Percentiles rank a stretch among this genome's conserved stretches.
phyloP scores from a whole-genome alignment of 352 stramenopile species.

The Phytopythium oedochilum region DNA sequence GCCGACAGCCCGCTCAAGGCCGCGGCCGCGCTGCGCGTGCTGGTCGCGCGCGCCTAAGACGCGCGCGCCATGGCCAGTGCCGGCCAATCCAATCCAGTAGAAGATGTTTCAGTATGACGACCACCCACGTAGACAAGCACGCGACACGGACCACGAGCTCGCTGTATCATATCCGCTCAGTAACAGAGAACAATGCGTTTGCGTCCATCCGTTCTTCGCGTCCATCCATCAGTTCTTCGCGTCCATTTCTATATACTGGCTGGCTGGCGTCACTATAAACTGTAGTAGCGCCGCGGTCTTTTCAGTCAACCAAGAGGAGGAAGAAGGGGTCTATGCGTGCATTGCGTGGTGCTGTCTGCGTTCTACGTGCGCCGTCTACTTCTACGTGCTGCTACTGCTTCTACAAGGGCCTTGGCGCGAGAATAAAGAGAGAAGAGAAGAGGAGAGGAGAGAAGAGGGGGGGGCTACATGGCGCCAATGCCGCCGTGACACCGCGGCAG shows the following conservation, averaged over 20 bases:
- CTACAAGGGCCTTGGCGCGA: conserved; percentile 19
- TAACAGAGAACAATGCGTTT: background rate
- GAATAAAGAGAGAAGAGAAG: conserved; percentile 14
- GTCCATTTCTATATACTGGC: too few species aligned
- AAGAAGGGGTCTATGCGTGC: conserved; percentile 2
- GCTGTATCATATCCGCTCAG: background rate
- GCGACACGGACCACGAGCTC: background rate
- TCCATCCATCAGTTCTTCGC: too few species aligned
- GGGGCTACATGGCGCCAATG: background rate
- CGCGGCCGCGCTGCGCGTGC: conserved; percentile 47
- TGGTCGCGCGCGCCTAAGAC: conserved; percentile 24
- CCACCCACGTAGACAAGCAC: background rate
- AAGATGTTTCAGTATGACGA: background rate
- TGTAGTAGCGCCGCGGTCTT: too few species aligned
- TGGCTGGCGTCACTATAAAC: too few species aligned
- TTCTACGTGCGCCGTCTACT: background rate
- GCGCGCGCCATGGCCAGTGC: too few species aligned
- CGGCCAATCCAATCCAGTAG: too few species aligned
- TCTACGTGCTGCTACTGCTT: conserved; percentile 6
- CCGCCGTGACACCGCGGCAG: background rate
- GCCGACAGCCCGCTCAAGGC: conserved; percentile 47
- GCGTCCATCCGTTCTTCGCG: too few species aligned
- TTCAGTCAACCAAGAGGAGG: background rate
- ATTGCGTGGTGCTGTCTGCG: background rate
- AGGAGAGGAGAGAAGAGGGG: conserved; percentile 3